Percentiles rank a stretch among this genome's conserved stretches.
These are phyloP conservation scores for Speleostelium caveatum DNA, from an alignment of 78 protist species.

Conservation along the genomic window DNA sequence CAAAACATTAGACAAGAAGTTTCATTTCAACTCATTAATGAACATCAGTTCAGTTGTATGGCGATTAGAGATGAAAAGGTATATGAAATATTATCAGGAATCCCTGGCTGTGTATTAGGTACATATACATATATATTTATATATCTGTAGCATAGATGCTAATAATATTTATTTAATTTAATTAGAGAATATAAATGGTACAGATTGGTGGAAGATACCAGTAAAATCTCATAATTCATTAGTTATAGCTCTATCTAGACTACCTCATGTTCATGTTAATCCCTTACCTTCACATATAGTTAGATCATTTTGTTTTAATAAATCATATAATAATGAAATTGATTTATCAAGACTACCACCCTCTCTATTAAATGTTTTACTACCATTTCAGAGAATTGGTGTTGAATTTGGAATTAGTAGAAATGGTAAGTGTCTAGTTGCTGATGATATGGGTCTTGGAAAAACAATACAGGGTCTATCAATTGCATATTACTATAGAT, in stretches of 20 bases:
- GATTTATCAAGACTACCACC: constrained; percentile 35
- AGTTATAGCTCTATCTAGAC: no score
- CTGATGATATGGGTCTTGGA: constrained; percentile 90
- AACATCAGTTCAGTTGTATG: background rate
- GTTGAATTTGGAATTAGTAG: constrained; percentile 62
- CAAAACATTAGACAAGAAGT: background rate
- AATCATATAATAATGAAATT: background rate
- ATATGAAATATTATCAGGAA: background rate
- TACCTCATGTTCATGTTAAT: background rate
- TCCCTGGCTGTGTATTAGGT: background rate
- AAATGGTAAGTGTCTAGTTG: constrained; percentile 72
- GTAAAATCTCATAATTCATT: background rate
- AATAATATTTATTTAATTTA: background rate
- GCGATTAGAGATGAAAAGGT: background rate
- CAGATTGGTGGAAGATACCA: background rate
- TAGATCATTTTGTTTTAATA: background rate
- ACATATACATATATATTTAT: no score
- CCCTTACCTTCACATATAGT: background rate
- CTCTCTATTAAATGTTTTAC: constrained; percentile 15
- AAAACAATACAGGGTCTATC: constrained; percentile 85
- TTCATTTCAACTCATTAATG: constrained; percentile 12
- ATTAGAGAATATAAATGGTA: background rate
- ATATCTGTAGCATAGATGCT: background rate
- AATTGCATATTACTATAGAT: constrained; percentile 18
- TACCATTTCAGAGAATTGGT: constrained; percentile 77